Evolutionary conservation across 176 grass and related monocot genomes (phyloP).

Genomic region (Aegilops longissima): DNA sequence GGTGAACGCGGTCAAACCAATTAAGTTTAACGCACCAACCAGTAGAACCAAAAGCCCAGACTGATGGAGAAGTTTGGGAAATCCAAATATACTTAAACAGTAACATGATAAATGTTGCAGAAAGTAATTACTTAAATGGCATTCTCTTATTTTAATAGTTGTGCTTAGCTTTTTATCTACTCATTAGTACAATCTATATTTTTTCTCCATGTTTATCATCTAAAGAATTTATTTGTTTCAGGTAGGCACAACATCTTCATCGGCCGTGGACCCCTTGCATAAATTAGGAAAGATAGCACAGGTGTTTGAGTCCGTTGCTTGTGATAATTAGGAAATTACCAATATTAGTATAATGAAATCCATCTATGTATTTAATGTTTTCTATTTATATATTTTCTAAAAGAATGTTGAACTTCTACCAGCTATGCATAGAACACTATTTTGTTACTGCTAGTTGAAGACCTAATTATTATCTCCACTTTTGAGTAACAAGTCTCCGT

Average conservation of each 20-base stretch:
- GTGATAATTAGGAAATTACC: not conserved
- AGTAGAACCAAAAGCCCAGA: too few relatives aligned
- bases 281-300: constrained; percentile 61
- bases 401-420: not conserved
- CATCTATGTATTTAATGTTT: not conserved
- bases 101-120: not conserved
- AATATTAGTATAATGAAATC: not conserved
- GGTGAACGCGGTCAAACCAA: too few relatives aligned
- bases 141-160: not conserved
- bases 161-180: not conserved
- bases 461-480: not conserved
- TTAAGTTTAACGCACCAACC: too few relatives aligned
- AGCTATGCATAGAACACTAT: not conserved
- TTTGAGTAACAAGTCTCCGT: not conserved
- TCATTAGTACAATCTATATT: not conserved
- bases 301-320: constrained; percentile 29
- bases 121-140: not conserved
- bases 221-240: constrained; percentile 32
- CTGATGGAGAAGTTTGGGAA: too few relatives aligned
- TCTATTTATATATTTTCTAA: not conserved
- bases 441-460: not conserved
- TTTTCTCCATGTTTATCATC: not conserved
- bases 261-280: constrained; percentile 61
- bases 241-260: constrained; percentile 77
- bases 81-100: too few relatives aligned